phyloP scores from a whole-genome alignment of 2,329 filamentous ascomycete species.

The Neofusicoccum laricinum region DNA sequence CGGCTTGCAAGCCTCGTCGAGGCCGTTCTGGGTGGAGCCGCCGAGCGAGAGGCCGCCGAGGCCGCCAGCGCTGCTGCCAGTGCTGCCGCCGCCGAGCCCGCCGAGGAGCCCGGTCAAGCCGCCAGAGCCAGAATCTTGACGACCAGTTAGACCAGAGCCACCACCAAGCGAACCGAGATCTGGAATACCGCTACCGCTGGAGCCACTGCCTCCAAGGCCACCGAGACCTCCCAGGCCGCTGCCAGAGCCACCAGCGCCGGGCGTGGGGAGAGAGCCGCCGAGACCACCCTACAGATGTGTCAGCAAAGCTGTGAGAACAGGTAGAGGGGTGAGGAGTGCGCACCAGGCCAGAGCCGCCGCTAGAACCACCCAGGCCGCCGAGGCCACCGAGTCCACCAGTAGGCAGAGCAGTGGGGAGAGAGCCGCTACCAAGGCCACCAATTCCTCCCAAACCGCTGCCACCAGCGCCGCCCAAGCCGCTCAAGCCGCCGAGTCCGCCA shows the following conservation, averaged over 20 bases:
- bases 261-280: neutral
- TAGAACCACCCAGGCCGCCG: neutral
- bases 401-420: too few species aligned
- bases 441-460: too few species aligned
- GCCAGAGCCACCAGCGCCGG: neutral
- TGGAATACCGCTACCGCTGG: neutral
- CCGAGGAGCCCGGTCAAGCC: neutral
- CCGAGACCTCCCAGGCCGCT: too few species aligned
- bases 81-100: neutral
- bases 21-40: slow-evolving; percentile 38
- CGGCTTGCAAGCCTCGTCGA: slow-evolving; percentile 42
- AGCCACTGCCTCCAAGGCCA: neutral
- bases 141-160: neutral
- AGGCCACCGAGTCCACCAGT: neutral
- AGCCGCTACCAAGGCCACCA: too few species aligned
- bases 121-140: neutral
- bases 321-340: too few species aligned
- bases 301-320: neutral
- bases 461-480: neutral
- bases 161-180: neutral
- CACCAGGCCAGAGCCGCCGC: neutral
- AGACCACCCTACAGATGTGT: neutral
- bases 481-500: neutral
- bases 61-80: neutral
- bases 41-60: slow-evolving; percentile 1